phyloP scores from a whole-genome alignment of 495 filamentous ascomycete species.

The Astrothelium macrocarpum region DNA sequence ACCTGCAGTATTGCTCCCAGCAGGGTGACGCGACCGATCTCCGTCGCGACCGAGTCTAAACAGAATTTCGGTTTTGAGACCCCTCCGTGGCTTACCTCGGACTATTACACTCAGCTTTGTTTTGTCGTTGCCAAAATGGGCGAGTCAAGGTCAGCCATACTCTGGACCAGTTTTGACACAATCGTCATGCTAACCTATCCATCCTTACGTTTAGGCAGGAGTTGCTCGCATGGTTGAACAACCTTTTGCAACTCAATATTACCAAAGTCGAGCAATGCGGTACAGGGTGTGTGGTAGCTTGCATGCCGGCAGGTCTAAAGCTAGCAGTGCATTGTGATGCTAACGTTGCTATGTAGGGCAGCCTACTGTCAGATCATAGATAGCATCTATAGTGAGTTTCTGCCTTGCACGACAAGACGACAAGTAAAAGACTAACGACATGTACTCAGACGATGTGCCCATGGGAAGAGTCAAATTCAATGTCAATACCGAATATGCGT shows the following conservation, averaged over 20 bases:
- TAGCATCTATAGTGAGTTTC: slow-evolving; percentile 73
- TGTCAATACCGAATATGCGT: slow-evolving; percentile 92
- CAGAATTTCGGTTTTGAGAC: not conserved
- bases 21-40: no score
- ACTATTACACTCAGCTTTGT: not conserved
- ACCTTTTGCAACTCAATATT: slow-evolving; percentile 90
- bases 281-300: slow-evolving; percentile 64
- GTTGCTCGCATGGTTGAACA: slow-evolving; percentile 93
- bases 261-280: slow-evolving; percentile 99
- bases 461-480: slow-evolving; percentile 98
- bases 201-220: slow-evolving; percentile 59
- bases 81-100: not conserved
- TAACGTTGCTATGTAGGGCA: slow-evolving; percentile 48
- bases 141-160: not conserved
- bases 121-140: not conserved
- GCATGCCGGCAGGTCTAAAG: slow-evolving; percentile 24
- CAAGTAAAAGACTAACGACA: slow-evolving; percentile 13
- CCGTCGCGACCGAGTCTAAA: not conserved
- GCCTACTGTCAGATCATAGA: slow-evolving; percentile 95
- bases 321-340: not conserved
- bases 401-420: slow-evolving; percentile 1
- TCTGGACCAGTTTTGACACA: not conserved
- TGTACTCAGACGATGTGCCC: slow-evolving; percentile 61
- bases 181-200: not conserved
- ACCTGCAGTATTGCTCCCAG: no score